Evolutionary conservation across 163 green algal genomes (phyloP), one percentile per base, ranked within the genome.

Genomic region (Scenedesmus sp.): DNA sequence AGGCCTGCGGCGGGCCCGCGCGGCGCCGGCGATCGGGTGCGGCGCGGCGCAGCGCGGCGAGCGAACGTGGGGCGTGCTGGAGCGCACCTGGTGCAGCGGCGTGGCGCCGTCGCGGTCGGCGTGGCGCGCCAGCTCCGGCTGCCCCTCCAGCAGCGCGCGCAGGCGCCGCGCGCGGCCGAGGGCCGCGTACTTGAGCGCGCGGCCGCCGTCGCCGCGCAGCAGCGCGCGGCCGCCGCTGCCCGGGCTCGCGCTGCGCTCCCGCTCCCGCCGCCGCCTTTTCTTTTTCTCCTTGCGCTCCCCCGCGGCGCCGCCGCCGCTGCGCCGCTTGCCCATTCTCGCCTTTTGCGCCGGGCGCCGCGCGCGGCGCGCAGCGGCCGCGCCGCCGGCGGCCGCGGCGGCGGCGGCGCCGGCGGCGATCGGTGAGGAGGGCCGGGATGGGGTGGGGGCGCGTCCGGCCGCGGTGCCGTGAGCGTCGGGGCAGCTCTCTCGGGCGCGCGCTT

Each of bases 1-100:
- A 89, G 1, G 89, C 88, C 86, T 92, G 78, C 0, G 26, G 26
- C 63, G 14, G 14, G 45, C 39, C 9, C 22, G 0, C 53, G 20
- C 11, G 34, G 20, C 6, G 36, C 24, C 3, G 39, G 26, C 24
- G 34, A 29, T 29, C 4, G 44, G 39, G 7, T 47, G 39, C 39
- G 10, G 39, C 39, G 39, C 39, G 39, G 10, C 39, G 10, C 39
- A 47, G 39, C 39, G 10, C n/a, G n/a, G n/a, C n/a, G n/a, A n/a
- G n/a, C n/a, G n/a, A n/a, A n/a, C n/a, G n/a, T n/a, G n/a, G n/a
- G n/a, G n/a, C n/a, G n/a, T n/a, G n/a, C n/a, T n/a, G 20, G 33
- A 17, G 24, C 33, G 42, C 24, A 77, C 69, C 69, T 77, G 69
- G 54, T 77, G 69, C 9, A 77, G 36, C 13, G 34, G 33, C 26